Conservation (phyloP, 345 rosid species). For the Sonneratia alba region DNA sequence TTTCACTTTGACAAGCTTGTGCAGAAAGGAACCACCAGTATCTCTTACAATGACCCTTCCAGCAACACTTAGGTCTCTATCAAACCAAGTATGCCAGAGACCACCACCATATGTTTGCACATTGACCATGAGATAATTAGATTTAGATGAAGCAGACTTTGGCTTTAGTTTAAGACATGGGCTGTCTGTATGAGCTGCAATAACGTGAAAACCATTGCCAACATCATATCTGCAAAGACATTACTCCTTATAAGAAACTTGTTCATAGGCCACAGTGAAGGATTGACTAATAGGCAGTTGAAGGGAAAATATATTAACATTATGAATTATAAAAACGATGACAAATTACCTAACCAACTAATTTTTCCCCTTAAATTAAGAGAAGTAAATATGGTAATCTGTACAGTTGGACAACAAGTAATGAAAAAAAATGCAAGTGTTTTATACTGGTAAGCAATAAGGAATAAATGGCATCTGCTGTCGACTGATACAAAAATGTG, state of each 20-base stretch:
- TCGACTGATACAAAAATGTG: not conserved
- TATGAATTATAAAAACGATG: not conserved
- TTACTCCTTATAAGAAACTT: not conserved
- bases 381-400: not conserved
- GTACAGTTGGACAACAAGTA: no score
- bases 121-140: constrained; percentile 80
- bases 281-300: not conserved
- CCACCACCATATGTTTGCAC: constrained; percentile 97
- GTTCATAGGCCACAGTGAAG: not conserved
- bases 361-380: not conserved
- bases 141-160: constrained; percentile 73
- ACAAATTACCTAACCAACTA: not conserved
- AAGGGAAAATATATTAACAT: not conserved
- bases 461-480: no score
- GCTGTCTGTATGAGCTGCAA: constrained; percentile 95
- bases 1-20: constrained; percentile 73
- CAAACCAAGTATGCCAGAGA: constrained; percentile 98
- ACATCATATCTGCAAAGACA: constrained; percentile 52
- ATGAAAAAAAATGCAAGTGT: not conserved
- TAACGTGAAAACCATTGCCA: constrained; percentile 78
- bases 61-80: constrained; percentile 91
- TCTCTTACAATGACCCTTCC: constrained; percentile 77
- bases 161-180: constrained; percentile 94
- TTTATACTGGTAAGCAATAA: no score
- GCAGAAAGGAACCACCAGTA: constrained; percentile 55